Evolutionary conservation across 106 monocot species (phyloP), one percentile per base, ranked within the genome.

Genomic region (Phalaenopsis aphrodite): DNA sequence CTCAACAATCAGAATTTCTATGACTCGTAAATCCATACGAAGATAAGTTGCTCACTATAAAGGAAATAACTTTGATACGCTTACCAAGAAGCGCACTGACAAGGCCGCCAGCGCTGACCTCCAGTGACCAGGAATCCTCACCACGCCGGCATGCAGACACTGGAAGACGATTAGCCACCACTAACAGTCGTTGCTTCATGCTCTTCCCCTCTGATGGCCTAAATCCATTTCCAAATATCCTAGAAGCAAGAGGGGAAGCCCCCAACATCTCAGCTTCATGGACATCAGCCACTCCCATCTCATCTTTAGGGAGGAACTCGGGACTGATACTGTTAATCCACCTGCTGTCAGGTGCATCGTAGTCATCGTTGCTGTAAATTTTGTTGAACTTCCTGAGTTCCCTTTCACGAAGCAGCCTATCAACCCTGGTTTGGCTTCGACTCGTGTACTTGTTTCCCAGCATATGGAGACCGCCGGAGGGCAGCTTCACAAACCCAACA

Each of bases 21-120:
- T 61, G 61, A 19, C 21, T 61, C 19, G 21, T 4, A 5, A 21
- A 18, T n/a, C 7, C 61, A 61, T 21, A 21, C 21, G 21, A 21
- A n/a, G 21, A 21, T 61, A 61, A 61, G 61, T 61, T 61, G 21
- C 61, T n/a, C 21, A 21, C 61, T 52, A 52, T 52, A 52, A 52
- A 61, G 21, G 6, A 61, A 61, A 36, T 39, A 69, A 12, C 69
- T 39, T n/a, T 69, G 14, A 45, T 74, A 5, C 58, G 41, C 78
- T 87, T 76, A 89, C 97, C 92, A 55, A 94, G 92, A 61, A 98
- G 90, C 68, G 97, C 97, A 71, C 92, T 94, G 57, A 98, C 97
- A 3, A 98, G 84, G 15, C 97, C 97, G 16, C 97, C 97, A 19
- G 92, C 97, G 71, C 97, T 98, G 55, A 98, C 91, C 80, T 98